phyloP scores from a whole-genome alignment of 148 eudicot species.

The Camellia sinensis region DNA sequence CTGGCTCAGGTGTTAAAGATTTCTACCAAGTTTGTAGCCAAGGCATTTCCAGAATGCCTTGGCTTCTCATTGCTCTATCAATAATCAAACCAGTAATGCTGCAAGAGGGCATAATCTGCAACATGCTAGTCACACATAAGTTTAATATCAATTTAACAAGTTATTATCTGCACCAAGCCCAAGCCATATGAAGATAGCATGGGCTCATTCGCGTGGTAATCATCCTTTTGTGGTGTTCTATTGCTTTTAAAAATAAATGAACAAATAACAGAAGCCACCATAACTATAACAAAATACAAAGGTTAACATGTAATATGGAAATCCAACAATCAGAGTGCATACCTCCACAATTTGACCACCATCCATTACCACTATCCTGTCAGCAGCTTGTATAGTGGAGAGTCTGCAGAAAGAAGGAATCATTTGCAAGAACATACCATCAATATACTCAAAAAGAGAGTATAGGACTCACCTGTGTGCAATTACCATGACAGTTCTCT shows the following conservation, averaged over 20 bases:
- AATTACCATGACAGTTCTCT: slow-evolving; percentile 81
- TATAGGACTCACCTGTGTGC: slow-evolving; percentile 71
- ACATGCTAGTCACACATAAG: no score
- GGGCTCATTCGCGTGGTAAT: neutral
- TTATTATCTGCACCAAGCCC: no score
- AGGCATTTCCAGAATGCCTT: no score
- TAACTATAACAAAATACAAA: neutral
- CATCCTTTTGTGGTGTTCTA: neutral
- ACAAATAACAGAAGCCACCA: neutral
- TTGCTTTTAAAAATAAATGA: neutral
- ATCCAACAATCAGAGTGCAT: slow-evolving; percentile 18
- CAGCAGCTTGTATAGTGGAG: slow-evolving; percentile 95
- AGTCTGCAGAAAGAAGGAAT: slow-evolving; percentile 49
- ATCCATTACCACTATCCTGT: slow-evolving; percentile 87
- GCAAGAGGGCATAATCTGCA: no score
- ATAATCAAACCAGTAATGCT: no score
- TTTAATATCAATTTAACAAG: no score
- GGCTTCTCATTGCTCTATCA: no score
- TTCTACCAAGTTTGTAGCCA: no score
- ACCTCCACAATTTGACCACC: slow-evolving; percentile 50
- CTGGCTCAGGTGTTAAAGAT: no score
- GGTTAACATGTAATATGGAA: neutral
- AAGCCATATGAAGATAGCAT: neutral
- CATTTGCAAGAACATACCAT: slow-evolving; percentile 2
- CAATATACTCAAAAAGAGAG: slow-evolving; percentile 11